A percentile compares a stretch with the other conserved stretches of the same genome.
These are phyloP conservation scores for Hypsizygus marmoreus DNA, from an alignment of 768 basidiomycete genomes.

Conservation along the genomic window DNA sequence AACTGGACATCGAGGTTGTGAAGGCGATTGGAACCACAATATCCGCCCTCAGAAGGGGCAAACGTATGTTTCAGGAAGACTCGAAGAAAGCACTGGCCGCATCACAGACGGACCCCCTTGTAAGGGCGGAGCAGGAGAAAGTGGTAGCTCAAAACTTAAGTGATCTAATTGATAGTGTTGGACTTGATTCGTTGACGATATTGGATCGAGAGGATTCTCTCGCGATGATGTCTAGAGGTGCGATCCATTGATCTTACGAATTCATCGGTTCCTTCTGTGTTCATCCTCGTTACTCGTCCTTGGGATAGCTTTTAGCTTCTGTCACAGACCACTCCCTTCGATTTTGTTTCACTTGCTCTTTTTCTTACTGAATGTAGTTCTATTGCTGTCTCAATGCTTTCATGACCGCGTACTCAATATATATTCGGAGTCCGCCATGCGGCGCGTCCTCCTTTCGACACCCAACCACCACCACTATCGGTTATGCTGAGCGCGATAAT, in stretches of 20 bases:
- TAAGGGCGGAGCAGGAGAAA: slow-evolving; percentile 1
- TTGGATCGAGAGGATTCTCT: background rate
- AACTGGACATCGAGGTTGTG: slow-evolving; percentile 7
- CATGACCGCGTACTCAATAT: no score
- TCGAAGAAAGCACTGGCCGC: background rate
- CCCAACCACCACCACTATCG: no score
- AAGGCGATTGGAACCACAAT: slow-evolving; percentile 7
- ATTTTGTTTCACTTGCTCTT: no score
- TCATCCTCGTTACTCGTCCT: no score
- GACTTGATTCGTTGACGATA: background rate
- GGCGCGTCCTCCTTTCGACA: no score
- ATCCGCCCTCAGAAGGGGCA: background rate
- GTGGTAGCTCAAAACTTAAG: background rate
- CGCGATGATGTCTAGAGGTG: background rate
- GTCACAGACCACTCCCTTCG: no score
- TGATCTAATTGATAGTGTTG: background rate
- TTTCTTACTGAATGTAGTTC: no score
- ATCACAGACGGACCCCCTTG: background rate
- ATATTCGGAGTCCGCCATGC: no score
- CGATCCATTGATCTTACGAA: background rate
- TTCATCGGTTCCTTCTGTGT: no score
- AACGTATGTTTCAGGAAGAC: background rate
- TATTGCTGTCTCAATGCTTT: no score
- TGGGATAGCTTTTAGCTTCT: no score
- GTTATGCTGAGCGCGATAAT: no score